Evolutionary conservation across 2,329 filamentous ascomycete genomes (phyloP), one percentile per base, ranked within the genome.

Genomic region (Albifimbria verrucaria): DNA sequence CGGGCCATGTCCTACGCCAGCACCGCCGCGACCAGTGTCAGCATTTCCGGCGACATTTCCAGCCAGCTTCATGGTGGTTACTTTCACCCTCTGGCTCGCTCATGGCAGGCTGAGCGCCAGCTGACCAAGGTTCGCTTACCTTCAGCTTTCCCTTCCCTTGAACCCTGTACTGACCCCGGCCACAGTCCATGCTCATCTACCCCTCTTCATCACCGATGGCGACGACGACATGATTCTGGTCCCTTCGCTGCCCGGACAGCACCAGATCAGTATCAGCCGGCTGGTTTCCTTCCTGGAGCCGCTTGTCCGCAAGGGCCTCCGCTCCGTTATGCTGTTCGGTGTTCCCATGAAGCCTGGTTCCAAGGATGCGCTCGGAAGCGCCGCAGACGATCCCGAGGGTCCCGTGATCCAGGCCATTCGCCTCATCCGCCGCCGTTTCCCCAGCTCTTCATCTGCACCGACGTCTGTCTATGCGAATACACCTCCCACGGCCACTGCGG

Each of bases 391-490:
- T 68, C 92, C 93, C 32, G 81, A 90, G 59, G 94, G 94, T 36
- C 94, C 94, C 18, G 94, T 97, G 49, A 95, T 97, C 62, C 85
- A 86, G 64, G 82, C 85, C 47, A 97, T 97, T 66, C 88, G 88
- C 49, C 81, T 97, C 25, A 80, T 99, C 53, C 88, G 91, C 61
- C 83, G 89, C 59, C 81, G 86, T 39, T 97, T 97, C 72, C 94
- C 94, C 86, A 91, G 57, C 82, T 99, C 55, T 97, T 95, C 76
- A 90, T 99, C 63, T 87, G 88, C 60, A 86, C 88, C 55, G 94
- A 99, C 68, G 94, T 99, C 54, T 97, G 94, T 68, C 87, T 99
- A 7, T 99, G 94, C 81, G 94, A 99, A 74, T 99, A 99, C 76
- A 99, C 94, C 1, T 94, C 90, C 7, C 94, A 99, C 71, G 94